Base-by-base conservation (phyloP, 83 land plant genomes). In the Picea mariana region DNA sequence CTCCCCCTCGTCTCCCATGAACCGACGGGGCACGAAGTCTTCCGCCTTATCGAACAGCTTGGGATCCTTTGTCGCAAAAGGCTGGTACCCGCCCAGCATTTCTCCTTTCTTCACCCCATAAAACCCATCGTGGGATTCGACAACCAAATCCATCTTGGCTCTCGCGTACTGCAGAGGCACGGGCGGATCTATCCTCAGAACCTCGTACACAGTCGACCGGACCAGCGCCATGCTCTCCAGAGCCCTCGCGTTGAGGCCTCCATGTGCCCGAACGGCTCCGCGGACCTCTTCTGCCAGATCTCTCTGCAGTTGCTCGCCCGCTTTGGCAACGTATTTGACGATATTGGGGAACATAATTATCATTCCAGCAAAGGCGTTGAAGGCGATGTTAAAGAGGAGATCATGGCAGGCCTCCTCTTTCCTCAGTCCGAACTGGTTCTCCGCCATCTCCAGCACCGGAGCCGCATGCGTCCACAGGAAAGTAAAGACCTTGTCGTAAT, bases 351-450 rank as follows among this genome's bases (percentile, higher is more conserved):
- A 88, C 63, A 85, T 26, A 58, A 85, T 44, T 61, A 85, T 84
- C 85, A 95, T 82, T 12, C 96, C 99, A 1, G 92, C 95, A 38
- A 82, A 92, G 42, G 92, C 81, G 68, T 96, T 96, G 84, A 96
- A 91, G 80, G 90, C 73, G 9, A 85, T 49, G 59, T 86, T 66
- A 83, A 96, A 93, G 31, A 95, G 9, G 26, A 96, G 84, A 77
- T 94, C 90, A 80, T 93, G 91, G 65, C 84, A 80, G 52, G 97
- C 94, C 68, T 96, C 95, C 3, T 94, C 89, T 38, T 87, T 52
- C 6, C 83, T 66, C 21, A 95, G 71, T 16, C 92, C 93, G 11
- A 82, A 18, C 27, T 82, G 16, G 13, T 44, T 64, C 78, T 85
- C 92, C 0, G 96, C 96, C 67, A 80, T 77, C 21, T 90, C 91